Percentiles rank a stretch among this genome's conserved stretches.
phyloP scores from a whole-genome alignment of 495 filamentous ascomycete species.

The Xylaria sp. region DNA sequence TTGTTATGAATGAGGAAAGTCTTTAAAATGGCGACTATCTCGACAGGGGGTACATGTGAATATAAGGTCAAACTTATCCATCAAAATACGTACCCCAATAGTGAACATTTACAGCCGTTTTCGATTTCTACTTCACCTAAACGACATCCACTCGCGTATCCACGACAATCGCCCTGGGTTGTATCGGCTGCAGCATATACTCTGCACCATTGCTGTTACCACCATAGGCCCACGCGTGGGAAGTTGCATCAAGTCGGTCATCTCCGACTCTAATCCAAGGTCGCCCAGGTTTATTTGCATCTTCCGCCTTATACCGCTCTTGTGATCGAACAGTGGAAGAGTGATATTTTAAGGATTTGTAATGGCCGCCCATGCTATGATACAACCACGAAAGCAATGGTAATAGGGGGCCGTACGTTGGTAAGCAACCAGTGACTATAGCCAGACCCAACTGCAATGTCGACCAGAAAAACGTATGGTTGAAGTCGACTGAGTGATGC shows the following conservation, averaged over 20 bases:
- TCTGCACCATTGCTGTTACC: neutral
- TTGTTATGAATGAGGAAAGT: too few species aligned
- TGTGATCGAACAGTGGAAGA: neutral
- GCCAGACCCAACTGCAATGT: neutral
- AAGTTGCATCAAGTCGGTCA: neutral
- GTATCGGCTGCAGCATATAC: neutral
- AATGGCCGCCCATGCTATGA: neutral
- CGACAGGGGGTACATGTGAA: too few species aligned
- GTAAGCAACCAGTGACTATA: neutral
- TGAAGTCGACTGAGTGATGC: neutral
- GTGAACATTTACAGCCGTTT: too few species aligned
- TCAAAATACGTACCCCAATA: too few species aligned
- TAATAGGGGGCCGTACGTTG: neutral
- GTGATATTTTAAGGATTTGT: neutral
- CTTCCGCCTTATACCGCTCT: neutral
- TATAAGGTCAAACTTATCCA: too few species aligned
- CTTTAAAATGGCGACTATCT: too few species aligned
- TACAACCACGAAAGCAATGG: neutral
- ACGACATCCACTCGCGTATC: constrained; percentile 6
- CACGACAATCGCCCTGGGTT: neutral
- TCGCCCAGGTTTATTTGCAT: neutral
- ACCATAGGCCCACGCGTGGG: constrained; percentile 4
- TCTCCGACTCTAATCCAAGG: constrained; percentile 13
- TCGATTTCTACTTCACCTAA: too few species aligned
- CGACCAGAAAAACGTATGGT: neutral